Conservation (phyloP, 2,329 filamentous ascomycete species). For the Fusarium metavorans region DNA sequence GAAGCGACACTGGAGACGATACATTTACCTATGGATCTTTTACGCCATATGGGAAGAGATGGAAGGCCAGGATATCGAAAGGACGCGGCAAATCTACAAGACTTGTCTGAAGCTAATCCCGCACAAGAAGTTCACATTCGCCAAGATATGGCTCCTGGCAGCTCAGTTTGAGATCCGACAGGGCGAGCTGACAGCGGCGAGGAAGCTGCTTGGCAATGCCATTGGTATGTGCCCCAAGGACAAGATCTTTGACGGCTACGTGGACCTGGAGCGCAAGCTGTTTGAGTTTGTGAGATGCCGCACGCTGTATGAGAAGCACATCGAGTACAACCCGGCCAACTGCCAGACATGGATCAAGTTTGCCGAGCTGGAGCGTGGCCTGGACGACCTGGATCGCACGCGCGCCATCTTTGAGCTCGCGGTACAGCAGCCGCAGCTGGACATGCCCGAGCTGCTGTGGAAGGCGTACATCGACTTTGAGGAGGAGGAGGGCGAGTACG, state of each 20-base stretch:
- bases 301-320: constrained; percentile 92
- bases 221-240: constrained; percentile 97
- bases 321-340: constrained; percentile 91
- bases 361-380: constrained; percentile 88
- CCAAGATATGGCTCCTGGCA: constrained; percentile 94
- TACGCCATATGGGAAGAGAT: constrained; percentile 97
- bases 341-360: constrained; percentile 97
- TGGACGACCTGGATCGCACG: constrained; percentile 90
- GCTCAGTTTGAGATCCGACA: constrained; percentile 95
- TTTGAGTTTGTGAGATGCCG: constrained; percentile 95
- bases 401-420: constrained; percentile 94
- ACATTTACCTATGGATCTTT: constrained; percentile 98
- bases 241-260: constrained; percentile 92
- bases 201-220: constrained; percentile 89
- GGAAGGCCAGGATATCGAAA: constrained; percentile 80
- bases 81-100: constrained; percentile 90
- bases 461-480: constrained; percentile 99
- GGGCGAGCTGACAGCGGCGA: constrained; percentile 80
- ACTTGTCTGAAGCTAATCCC: constrained; percentile 90
- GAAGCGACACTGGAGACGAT: constrained; percentile 96
- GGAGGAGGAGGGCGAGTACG: constrained; percentile 93
- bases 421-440: constrained; percentile 82
- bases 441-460: constrained; percentile 98
- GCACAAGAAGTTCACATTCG: constrained; percentile 97
- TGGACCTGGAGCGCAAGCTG: constrained; percentile 90